These are phyloP conservation scores for Ocimum tenuiflorum DNA, from an alignment of 257 asterid genomes.

Conservation along the genomic window DNA sequence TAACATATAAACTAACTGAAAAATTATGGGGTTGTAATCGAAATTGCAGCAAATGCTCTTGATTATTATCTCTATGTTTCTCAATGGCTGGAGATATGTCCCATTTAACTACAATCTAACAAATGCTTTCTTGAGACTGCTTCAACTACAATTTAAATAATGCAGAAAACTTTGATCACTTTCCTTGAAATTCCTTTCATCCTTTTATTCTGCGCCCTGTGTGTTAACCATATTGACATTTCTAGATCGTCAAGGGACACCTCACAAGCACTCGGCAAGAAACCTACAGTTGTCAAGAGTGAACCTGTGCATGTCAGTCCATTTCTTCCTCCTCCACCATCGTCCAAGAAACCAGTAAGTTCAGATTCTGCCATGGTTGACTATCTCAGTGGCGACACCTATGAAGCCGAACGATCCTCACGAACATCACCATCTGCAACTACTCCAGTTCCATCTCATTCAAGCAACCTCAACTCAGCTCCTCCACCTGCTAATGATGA, in stretches of 20 bases:
- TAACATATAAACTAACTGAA: neutral
- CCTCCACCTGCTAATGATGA: conserved; percentile 37
- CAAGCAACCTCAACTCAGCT: conserved; percentile 32
- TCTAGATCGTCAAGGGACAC: conserved; percentile 72
- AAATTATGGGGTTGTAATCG: no score
- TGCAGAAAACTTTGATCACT: no score
- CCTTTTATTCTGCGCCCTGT: neutral
- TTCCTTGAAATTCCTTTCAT: no score
- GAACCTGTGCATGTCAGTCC: conserved; percentile 41
- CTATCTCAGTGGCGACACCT: conserved; percentile 80
- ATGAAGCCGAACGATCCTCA: conserved; percentile 45
- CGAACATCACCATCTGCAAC: conserved; percentile 37
- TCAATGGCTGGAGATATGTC: no score
- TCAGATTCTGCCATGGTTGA: conserved; percentile 50
- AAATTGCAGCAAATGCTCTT: no score
- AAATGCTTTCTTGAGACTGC: neutral
- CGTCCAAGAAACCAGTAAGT: conserved; percentile 44
- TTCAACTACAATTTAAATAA: no score
- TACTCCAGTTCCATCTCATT: conserved; percentile 34
- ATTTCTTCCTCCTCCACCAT: conserved; percentile 75
- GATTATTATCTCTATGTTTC: no score
- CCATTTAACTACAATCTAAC: no score
- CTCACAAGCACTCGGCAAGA: conserved; percentile 52
- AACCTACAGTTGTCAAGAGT: conserved; percentile 32
- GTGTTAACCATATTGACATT: neutral